phyloP scores from a whole-genome alignment of 2,329 filamentous ascomycete genomes.

The Exserohilum rostratum region DNA sequence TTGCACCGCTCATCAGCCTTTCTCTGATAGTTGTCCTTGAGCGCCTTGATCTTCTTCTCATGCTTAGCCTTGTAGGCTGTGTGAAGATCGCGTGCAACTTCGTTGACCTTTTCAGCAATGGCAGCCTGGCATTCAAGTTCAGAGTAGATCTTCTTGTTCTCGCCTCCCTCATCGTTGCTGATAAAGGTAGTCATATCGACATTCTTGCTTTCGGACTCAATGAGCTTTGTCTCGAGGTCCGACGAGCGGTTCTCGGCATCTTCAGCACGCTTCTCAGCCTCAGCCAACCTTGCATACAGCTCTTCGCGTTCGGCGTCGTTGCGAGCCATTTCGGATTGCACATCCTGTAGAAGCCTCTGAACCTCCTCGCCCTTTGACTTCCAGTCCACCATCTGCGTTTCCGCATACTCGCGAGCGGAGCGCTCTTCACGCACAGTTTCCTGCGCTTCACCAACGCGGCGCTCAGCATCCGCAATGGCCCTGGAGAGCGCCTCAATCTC shows the following conservation, averaged over 20 bases:
- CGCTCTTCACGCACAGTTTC: slow-evolving; percentile 83
- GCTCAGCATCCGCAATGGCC: slow-evolving; percentile 87
- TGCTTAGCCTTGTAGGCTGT: slow-evolving; percentile 96
- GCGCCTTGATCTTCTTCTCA: slow-evolving; percentile 89
- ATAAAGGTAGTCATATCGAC: slow-evolving; percentile 69
- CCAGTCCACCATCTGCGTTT: slow-evolving; percentile 80
- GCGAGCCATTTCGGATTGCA: slow-evolving; percentile 80
- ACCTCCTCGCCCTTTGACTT: slow-evolving; percentile 85
- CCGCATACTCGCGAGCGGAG: slow-evolving; percentile 70
- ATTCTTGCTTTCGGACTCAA: slow-evolving; percentile 68
- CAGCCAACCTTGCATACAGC: slow-evolving; percentile 73
- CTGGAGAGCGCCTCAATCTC: slow-evolving; percentile 87
- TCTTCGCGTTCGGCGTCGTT: slow-evolving; percentile 82
- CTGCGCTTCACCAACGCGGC: slow-evolving; percentile 83
- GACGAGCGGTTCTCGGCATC: slow-evolving; percentile 77
- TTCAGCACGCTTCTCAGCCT: slow-evolving; percentile 74
- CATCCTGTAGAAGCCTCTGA: slow-evolving; percentile 77
- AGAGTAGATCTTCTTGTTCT: slow-evolving; percentile 46
- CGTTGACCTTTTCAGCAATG: slow-evolving; percentile 88
- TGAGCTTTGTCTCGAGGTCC: slow-evolving; percentile 62
- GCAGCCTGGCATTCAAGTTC: slow-evolving; percentile 62
- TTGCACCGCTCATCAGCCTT: slow-evolving; percentile 88
- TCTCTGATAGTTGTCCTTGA: slow-evolving; percentile 81
- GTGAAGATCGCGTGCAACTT: slow-evolving; percentile 78
- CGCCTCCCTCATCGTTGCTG: slow-evolving; percentile 44